These are phyloP conservation scores for Rhodocollybia butyracea DNA, from an alignment of 768 basidiomycete species.

Conservation along the genomic window DNA sequence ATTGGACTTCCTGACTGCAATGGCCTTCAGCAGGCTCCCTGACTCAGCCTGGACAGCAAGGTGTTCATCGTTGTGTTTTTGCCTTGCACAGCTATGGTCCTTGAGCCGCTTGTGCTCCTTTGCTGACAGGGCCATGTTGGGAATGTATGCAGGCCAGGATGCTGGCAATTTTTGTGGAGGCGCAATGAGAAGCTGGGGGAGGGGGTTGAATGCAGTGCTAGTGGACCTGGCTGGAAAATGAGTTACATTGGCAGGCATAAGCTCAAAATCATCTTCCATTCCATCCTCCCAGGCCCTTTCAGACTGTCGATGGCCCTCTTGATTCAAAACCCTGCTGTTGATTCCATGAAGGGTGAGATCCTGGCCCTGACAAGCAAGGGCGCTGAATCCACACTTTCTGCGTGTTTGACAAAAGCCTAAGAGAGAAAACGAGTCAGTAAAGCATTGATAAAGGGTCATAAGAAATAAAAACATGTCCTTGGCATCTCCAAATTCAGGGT, in stretches of 20 bases:
- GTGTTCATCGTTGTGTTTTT: background rate
- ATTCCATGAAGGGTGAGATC: background rate
- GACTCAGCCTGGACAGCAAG: background rate
- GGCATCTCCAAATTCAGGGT: too few relatives aligned
- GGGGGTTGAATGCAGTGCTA: background rate
- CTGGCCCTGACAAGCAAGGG: background rate
- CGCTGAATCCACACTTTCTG: background rate
- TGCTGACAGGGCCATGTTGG: background rate
- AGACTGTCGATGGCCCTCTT: background rate
- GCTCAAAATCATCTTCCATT: too few relatives aligned
- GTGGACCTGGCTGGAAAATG: background rate
- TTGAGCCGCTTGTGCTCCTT: background rate
- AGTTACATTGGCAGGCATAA: background rate
- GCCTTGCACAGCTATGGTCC: background rate
- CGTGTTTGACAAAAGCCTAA: background rate
- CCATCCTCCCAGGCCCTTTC: background rate
- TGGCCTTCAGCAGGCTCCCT: background rate
- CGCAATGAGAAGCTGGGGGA: background rate
- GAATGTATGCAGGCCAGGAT: background rate
- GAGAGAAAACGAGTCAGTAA: too few relatives aligned
- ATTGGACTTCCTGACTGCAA: background rate
- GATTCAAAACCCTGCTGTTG: background rate
- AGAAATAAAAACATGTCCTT: too few relatives aligned
- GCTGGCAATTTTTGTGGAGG: background rate
- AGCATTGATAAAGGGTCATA: too few relatives aligned